Evolutionary conservation across 768 basidiomycete species (phyloP), one percentile per base, ranked within the genome.

Genomic region (Amanita rimosa): DNA sequence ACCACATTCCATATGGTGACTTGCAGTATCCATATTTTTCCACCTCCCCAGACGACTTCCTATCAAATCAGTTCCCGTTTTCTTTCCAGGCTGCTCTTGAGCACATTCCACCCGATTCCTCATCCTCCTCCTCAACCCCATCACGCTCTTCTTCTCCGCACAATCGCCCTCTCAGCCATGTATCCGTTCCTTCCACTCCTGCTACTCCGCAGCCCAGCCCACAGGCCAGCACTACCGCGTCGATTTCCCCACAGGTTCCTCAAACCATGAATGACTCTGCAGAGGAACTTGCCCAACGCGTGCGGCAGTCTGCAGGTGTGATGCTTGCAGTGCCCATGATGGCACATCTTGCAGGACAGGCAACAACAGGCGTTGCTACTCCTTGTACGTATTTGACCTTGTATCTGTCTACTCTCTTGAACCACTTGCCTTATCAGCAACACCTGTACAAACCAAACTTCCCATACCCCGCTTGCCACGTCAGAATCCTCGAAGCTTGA

Each of bases 281-380:
- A 1, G 64, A 66, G 6, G 72, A 74, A 50, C 60, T 78, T 1
- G 76, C 75, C 4, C 68, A 71, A 21, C 61, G 69, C 0, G 76
- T 76, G 13, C 68, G 74, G 19, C 64, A 81, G 62, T 65, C 71
- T 58, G 65, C 82, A 0, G 81, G 81, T 13, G 71, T 85, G 6
- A 68, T 75, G 68, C 62, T 75, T 36, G 74, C 71, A 3, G 72
- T 71, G 21, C 74, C 68, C 26, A 68, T 70, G 62, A 58, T 57
- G 51, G 57, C 67, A 31, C 66, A 67, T 19, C 53, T 67, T 1
- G 61, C 67, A 36, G 59, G 58, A 7, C 61, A 58, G 16, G 58
- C 50, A 10, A 14, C 40, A 29, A 38, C 42, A 11, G 41, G 41
- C 41, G 35, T 44, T 26, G 16, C 34, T 35, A 14, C 44, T 52